Base-by-base conservation (phyloP, 2,329 filamentous ascomycete species). In the Talaromyces sp. region DNA sequence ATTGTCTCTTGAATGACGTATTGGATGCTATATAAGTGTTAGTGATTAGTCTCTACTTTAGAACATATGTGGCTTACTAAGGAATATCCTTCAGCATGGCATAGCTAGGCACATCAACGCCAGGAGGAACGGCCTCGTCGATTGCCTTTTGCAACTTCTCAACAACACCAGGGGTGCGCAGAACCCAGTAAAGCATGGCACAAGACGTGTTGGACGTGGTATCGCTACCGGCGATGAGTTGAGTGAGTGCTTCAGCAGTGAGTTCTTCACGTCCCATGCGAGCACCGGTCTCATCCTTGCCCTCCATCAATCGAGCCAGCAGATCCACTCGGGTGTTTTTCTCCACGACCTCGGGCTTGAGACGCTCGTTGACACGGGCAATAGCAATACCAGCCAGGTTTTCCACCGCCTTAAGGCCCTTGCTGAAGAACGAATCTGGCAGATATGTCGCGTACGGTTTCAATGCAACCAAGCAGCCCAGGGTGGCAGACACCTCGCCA, bases 351-450 rank as follows among this genome's bases (percentile, higher is more conserved):
- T 88, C 86, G 62, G 85, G 85, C 10, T 89, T 87, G 1, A 96
- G 80, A 17, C 92, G 85, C 19, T 85, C 81, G 65, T 87, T 87
- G 55, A 96, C 93, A 5, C 90, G 84, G 0, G 92, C 91, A 59
- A 93, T 88, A 31, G 92, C 93, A 65, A 96, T 96, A 46, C 92
- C 92, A 0, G 91, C 90, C 2, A 97, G 83, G 68, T 91, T 87
- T 70, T 92, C 78, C 0, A 96, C 89, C 0, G 90, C 90, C 46
- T 84, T 77, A 31, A 93, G 77, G 11, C 91, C 91, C 64, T 89
- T 79, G 66, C 77, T 82, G 80, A 95, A 96, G 80, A 96, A 96
- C 1, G 87, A 83, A 69, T 96, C 91, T 0, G 91, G 91, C 10
- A 96, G 76, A 73, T 88, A 93, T 67, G 85, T 86, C 19, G 91